Evolutionary conservation across 345 rosid species (phyloP).

Genomic region (Tarenaya hassleriana): DNA sequence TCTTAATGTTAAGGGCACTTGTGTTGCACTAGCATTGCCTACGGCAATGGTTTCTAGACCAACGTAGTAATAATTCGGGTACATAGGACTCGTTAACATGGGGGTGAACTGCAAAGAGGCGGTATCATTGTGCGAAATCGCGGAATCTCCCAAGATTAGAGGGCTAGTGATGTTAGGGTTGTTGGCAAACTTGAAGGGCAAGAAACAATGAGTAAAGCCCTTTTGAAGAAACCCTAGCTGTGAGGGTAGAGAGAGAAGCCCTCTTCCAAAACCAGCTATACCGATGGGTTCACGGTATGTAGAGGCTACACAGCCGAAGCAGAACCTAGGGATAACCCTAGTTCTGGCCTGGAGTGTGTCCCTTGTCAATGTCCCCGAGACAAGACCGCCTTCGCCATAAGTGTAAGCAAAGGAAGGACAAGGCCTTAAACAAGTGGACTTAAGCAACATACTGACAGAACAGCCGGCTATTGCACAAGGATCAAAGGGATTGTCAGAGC

Average conservation of each 20-base stretch:
- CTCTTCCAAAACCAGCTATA: constrained; percentile 83
- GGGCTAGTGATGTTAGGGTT: constrained; percentile 75
- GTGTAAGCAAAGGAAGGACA: constrained; percentile 87
- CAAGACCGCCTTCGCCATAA: constrained; percentile 67
- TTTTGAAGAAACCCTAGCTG: constrained; percentile 66
- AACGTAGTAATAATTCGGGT: constrained; percentile 63
- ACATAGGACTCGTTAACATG: constrained; percentile 52
- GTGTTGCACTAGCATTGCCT: constrained; percentile 33
- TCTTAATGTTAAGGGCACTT: constrained; percentile 46
- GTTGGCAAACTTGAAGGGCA: constrained; percentile 70
- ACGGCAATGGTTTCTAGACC: constrained; percentile 59
- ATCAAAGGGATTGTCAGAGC: constrained; percentile 70
- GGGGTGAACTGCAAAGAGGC: constrained; percentile 62
- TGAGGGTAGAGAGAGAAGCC: constrained; percentile 65
- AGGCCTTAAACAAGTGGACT: constrained; percentile 52
- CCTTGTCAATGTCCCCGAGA: constrained; percentile 50
- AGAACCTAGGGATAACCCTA: constrained; percentile 46
- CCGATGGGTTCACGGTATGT: constrained; percentile 73
- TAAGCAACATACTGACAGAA: constrained; percentile 50
- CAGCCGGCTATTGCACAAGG: constrained; percentile 65
- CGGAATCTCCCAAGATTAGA: constrained; percentile 50
- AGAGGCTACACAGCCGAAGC: constrained; percentile 66
- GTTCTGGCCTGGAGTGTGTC: constrained; percentile 47
- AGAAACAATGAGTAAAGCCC: constrained; percentile 83
- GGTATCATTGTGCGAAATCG: constrained; percentile 33